Conservation (phyloP, 352 stramenopile genomes). For the Phytophthora uliginosa region DNA sequence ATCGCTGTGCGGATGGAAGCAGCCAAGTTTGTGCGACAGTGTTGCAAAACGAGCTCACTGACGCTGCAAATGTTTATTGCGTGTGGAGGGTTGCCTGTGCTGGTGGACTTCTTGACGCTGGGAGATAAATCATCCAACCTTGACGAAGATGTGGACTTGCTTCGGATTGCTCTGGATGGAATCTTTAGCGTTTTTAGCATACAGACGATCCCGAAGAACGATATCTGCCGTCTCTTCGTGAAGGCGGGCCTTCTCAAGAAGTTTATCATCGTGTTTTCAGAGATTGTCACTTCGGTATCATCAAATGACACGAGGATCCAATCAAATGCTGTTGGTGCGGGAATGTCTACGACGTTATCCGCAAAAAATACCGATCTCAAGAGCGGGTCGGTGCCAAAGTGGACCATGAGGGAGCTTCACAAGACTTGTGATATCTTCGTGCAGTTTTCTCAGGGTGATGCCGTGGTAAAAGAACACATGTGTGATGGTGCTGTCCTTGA, state of each 20-base stretch:
- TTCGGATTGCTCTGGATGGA: slow-evolving; percentile 91
- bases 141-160: slow-evolving; percentile 61
- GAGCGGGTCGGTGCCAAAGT: slow-evolving; percentile 30
- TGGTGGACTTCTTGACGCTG: slow-evolving; percentile 85
- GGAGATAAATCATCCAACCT: slow-evolving; percentile 33
- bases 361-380: slow-evolving; percentile 8
- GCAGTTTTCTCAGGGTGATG: slow-evolving; percentile 93
- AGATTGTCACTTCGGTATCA: slow-evolving; percentile 62
- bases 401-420: slow-evolving; percentile 77
- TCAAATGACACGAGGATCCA: slow-evolving; percentile 26
- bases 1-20: slow-evolving; percentile 85
- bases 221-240: slow-evolving; percentile 96
- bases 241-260: slow-evolving; percentile 92
- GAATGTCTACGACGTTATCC: neutral
- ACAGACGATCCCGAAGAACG: slow-evolving; percentile 94
- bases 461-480: slow-evolving; percentile 94
- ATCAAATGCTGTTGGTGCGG: slow-evolving; percentile 15
- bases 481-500: slow-evolving; percentile 85
- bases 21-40: slow-evolving; percentile 90
- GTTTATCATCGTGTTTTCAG: slow-evolving; percentile 90
- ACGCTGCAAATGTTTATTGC: slow-evolving; percentile 96
- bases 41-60: slow-evolving; percentile 88
- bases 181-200: slow-evolving; percentile 93
- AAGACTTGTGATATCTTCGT: slow-evolving; percentile 91
- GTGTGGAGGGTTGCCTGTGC: slow-evolving; percentile 88